phyloP scores from a whole-genome alignment of 345 rosid species.

The Clausena lansium region DNA sequence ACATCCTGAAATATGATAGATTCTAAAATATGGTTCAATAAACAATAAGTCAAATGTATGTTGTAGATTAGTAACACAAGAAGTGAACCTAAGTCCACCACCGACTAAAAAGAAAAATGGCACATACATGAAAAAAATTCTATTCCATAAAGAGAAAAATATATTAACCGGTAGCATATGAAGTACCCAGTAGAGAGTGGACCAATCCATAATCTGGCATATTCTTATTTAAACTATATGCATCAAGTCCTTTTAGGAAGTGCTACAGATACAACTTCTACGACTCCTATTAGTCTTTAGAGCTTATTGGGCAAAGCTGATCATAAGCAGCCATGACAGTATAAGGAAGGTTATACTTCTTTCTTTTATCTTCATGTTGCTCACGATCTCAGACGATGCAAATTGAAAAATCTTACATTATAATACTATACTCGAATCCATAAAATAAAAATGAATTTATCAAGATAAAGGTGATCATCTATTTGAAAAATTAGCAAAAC shows the following conservation, averaged over 20 bases:
- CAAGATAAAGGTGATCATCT: not conserved
- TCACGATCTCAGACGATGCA: not conserved
- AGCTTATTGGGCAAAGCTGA: not conserved
- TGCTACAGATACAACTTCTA: not conserved
- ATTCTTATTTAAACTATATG: not conserved
- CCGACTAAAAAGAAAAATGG: not conserved
- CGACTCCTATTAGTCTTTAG: not conserved
- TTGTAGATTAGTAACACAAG: not conserved
- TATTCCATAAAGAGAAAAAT: not conserved
- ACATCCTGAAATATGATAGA: constrained; percentile 49
- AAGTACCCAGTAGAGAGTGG: not conserved
- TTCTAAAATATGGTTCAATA: constrained; percentile 19
- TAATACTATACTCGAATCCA: not conserved
- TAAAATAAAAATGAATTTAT: not conserved
- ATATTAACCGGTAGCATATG: not conserved
- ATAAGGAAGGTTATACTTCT: not conserved
- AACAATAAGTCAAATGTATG: not conserved
- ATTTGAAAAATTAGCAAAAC: not conserved
- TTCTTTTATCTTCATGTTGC: not conserved
- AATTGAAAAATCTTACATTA: too few relatives aligned
- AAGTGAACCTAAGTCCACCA: not conserved
- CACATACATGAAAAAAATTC: not conserved
- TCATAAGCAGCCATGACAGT: not conserved
- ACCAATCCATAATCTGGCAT: not conserved
- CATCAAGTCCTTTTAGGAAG: not conserved